Base-by-base conservation (phyloP, 2,329 filamentous ascomycete species). In the Colletotrichum sp. region DNA sequence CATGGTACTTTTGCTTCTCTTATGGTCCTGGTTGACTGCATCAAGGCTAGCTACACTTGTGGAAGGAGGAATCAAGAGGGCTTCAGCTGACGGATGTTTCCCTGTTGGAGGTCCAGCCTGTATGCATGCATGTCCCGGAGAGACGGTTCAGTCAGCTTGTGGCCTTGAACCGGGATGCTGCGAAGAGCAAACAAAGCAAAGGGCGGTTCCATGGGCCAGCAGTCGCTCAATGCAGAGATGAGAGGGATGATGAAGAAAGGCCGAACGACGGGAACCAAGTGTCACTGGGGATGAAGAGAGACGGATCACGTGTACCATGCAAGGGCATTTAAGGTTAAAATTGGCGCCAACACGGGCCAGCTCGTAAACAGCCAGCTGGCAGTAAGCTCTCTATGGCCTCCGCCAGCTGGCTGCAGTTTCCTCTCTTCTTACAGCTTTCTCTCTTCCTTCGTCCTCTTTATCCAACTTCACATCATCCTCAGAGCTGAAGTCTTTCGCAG, bases 321-420 rank as follows among this genome's bases (percentile, higher is more conserved):
- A 60, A n/a, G 30, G 28, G 30, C 18, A 60, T 62, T 68, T 75
- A 75, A 75, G 72, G 69, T 75, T 75, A 72, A 64, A 30, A n/a
- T 59, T 68, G 69, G 72, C 55, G 72, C 62, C 30, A 63, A 63
- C 69, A 75, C 39, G 63, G 44, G 7, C 57, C 69, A 67, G 16
- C 8, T 24, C 16, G 10, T 24, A 30, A 4, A 34, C 0, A 1
- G 28, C 30, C 21, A 34, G 44, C 67, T 55, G 28, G 28, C 59
- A 15, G 2, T 5, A 28, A n/a, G 32, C 24, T 55, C 8, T 2
- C 13, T 16, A 10, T 24, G n/a, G 44, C 28, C 1, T 18, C 13
- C 15, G 64, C 28, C 55, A 63, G 55, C 28, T 62, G 68, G 18
- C 26, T 1, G 1, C 52, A 9, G 26, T 16, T 21, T 26, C 26